Percentiles rank a stretch among this genome's conserved stretches.
Evolutionary conservation across 2,329 filamentous ascomycete species (phyloP).

Genomic region (Thelonectria discophora): DNA sequence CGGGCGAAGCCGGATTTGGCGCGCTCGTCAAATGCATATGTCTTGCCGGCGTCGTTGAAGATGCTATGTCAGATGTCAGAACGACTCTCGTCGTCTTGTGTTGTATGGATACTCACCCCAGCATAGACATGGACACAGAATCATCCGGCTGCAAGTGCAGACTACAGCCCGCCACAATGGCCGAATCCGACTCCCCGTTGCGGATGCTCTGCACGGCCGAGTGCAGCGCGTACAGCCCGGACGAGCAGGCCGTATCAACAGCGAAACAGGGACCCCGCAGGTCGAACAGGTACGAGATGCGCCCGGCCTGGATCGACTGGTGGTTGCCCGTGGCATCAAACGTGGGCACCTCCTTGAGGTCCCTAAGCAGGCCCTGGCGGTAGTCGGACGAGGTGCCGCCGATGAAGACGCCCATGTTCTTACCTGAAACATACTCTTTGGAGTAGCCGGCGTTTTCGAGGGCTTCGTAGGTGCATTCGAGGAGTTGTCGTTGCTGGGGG

Average conservation of each 20-base stretch:
- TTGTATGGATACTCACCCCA: constrained; percentile 34
- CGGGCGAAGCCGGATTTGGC: constrained; percentile 30
- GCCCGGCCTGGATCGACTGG: constrained; percentile 62
- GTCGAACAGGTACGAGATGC: constrained; percentile 44
- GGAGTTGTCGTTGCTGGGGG: constrained; percentile 61
- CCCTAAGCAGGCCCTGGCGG: constrained; percentile 54
- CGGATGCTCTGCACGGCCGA: constrained; percentile 43
- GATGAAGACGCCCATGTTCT: constrained; percentile 60
- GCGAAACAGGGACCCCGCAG: constrained; percentile 48
- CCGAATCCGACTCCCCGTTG: constrained; percentile 44
- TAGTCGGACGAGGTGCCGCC: constrained; percentile 60
- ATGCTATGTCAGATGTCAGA: constrained; percentile 12
- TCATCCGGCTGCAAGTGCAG: constrained; percentile 31
- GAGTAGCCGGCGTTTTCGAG: constrained; percentile 62
- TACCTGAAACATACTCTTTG: constrained; percentile 56
- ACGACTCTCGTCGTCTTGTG: too few species aligned
- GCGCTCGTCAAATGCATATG: constrained; percentile 25
- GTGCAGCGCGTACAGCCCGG: constrained; percentile 45
- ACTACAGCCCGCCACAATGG: constrained; percentile 51
- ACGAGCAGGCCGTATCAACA: constrained; percentile 50
- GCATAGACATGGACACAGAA: constrained; percentile 44
- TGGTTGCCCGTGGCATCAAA: constrained; percentile 61
- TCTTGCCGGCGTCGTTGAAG: constrained; percentile 27
- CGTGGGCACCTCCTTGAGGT: constrained; percentile 59
- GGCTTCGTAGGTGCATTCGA: constrained; percentile 64